phyloP scores from a whole-genome alignment of 306 rosid species.

The Arachis hypogaea region DNA sequence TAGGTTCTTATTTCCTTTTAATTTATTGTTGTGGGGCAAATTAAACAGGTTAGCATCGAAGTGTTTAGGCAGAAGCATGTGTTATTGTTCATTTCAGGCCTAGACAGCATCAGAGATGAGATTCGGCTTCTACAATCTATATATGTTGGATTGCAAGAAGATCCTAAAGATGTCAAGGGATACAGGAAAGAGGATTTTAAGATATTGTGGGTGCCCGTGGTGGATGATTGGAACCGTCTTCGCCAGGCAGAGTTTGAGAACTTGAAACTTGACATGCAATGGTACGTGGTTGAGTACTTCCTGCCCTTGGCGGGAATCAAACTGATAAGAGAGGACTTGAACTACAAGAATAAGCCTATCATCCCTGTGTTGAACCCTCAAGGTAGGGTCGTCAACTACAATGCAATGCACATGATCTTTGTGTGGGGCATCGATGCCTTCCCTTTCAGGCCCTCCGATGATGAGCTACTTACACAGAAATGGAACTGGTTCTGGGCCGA shows the following conservation, averaged over 20 bases:
- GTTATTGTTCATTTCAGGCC: conserved; percentile 45
- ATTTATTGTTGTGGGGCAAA: background rate
- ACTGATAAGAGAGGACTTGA: conserved; percentile 40
- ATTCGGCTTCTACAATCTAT: conserved; percentile 44
- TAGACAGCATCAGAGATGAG: conserved; percentile 50
- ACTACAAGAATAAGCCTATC: conserved; percentile 47
- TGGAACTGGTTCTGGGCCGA: conserved; percentile 58
- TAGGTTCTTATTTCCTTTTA: background rate
- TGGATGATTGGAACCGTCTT: conserved; percentile 28
- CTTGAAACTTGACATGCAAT: conserved; percentile 44
- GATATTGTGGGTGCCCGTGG: conserved; percentile 53
- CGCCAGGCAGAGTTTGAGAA: conserved; percentile 40
- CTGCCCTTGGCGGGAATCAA: conserved; percentile 40
- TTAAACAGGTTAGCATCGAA: conserved; percentile 47
- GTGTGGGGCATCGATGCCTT: conserved; percentile 54
- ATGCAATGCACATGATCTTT: conserved; percentile 54
- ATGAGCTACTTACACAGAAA: conserved; percentile 41
- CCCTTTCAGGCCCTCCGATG: conserved; percentile 49
- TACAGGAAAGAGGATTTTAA: conserved; percentile 46
- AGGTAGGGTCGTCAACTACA: conserved; percentile 39
- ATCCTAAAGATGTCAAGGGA: conserved; percentile 44
- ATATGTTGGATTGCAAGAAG: conserved; percentile 28
- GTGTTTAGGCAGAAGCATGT: conserved; percentile 45
- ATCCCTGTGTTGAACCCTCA: conserved; percentile 50
- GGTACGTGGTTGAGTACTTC: conserved; percentile 47